A percentile compares a stretch with the other conserved stretches of the same genome.
Evolutionary conservation across 192 early-diverging fungal species (phyloP).

Genomic region (Backusella tuberculispora): DNA sequence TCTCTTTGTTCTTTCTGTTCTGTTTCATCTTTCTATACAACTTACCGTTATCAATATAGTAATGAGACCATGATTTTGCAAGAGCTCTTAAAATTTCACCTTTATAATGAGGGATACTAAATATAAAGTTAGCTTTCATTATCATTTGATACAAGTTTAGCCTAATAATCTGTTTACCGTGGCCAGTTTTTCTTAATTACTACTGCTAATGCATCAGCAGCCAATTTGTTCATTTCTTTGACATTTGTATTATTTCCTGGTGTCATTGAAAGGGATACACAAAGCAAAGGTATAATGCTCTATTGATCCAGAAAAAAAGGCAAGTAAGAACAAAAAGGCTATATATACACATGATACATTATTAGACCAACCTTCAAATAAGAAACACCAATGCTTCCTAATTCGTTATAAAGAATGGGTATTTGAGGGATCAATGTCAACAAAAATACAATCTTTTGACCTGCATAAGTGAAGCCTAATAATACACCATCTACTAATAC

Average conservation of each 20-base stretch:
- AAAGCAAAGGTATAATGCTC: constrained; percentile 9
- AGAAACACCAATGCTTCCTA: neutral
- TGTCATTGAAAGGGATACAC: constrained; percentile 8
- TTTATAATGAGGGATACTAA: constrained; percentile 16
- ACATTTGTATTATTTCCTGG: neutral
- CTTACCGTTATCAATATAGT: constrained; percentile 9
- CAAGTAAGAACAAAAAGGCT: neutral
- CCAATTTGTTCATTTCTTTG: neutral
- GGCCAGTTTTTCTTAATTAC: constrained; percentile 21
- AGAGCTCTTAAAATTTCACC: constrained; percentile 18
- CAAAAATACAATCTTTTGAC: constrained; percentile 16
- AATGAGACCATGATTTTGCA: constrained; percentile 21
- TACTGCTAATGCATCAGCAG: neutral
- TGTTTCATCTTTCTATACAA: neutral
- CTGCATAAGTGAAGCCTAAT: constrained; percentile 7
- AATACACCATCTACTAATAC: constrained; percentile 24
- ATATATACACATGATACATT: neutral
- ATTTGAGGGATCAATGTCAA: neutral
- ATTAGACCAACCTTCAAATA: constrained; percentile 8
- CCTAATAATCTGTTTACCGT: neutral
- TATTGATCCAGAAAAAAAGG: neutral
- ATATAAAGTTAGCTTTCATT: neutral
- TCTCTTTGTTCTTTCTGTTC: neutral
- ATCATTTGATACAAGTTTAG: too few species aligned
- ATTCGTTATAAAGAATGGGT: neutral